Conservation (phyloP, 2,329 filamentous ascomycete genomes). For the Colletotrichum zoysiae region DNA sequence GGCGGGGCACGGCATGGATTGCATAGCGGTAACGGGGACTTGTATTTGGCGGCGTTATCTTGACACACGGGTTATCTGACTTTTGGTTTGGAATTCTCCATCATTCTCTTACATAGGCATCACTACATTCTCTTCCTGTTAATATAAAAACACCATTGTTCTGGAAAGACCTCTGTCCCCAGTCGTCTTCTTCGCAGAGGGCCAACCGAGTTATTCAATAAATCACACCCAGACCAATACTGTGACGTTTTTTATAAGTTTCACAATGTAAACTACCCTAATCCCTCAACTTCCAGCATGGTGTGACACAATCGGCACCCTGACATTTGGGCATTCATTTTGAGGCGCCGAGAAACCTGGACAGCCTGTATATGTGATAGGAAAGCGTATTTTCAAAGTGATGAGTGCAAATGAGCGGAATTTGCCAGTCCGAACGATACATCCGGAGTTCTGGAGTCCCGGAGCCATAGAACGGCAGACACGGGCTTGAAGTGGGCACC, state of each 20-base stretch:
- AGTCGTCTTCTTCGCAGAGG: no score
- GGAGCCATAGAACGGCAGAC: neutral
- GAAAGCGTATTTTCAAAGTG: neutral
- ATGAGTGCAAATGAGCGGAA: neutral
- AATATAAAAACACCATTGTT: neutral
- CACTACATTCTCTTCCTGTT: neutral
- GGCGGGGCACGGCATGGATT: neutral
- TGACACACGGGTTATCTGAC: neutral
- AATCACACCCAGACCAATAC: neutral
- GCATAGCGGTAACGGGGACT: neutral
- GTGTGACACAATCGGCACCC: conserved; percentile 43
- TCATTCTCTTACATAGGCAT: neutral
- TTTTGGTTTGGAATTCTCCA: neutral
- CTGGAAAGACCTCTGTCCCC: no score
- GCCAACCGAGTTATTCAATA: neutral
- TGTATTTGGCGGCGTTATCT: neutral
- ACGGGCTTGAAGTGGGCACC: neutral
- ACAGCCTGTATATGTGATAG: neutral
- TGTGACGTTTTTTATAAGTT: no score
- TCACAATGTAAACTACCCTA: no score
- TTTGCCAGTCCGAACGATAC: neutral
- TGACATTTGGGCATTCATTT: conserved; percentile 60
- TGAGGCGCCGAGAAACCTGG: conserved; percentile 52
- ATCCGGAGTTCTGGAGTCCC: neutral
- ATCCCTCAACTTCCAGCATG: conserved; percentile 46